Evolutionary conservation across 139 green algal species (phyloP), one percentile per base, ranked within the genome.

Genomic region (Chlorella sp.): DNA sequence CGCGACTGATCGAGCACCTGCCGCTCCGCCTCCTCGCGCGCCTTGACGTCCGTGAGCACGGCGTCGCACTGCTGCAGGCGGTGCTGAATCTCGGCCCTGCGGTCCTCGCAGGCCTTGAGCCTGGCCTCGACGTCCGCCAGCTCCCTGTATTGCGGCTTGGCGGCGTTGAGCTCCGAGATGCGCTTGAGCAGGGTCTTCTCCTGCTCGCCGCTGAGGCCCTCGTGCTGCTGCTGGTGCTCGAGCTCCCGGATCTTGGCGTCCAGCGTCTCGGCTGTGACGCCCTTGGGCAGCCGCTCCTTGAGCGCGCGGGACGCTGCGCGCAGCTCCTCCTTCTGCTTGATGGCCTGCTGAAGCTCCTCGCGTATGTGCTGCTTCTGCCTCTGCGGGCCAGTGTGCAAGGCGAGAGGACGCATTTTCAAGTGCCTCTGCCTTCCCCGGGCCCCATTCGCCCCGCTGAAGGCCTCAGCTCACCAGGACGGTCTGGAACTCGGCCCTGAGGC

Each of bases 171-270:
- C n/a, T 72, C 42, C 42, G 70, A 27, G 51, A 86, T 69, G 34
- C 75, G 72, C 67, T 73, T 55, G 2, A 81, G 64, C 42, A 74
- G n/a, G 0, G 30, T 35, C 59, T 84, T 70, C 2, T 72, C 35
- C 1, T 71, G 74, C 20, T 49, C 59, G 5, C 83, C 35, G 5
- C 49, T 63, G n/a, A n/a, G n/a, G n/a, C n/a, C n/a, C 62, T 89
- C 84, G 35, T 89, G 84, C 20, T 61, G 49, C 17, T 86, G 71
- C 74, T 82, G 84, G 69, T 82, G 87, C 65, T 86, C 84, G 33
- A 85, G 59, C 62, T 77, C 61, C 23, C n/a, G 23, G 22, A 82
- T 64, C 26, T 82, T 67, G 36, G 60, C 29, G 35, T 85, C 80
- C 32, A 81, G 24, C 27, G 70, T 77, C 0, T 85, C 80, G 0